Conservation (phyloP, 306 rosid genomes). For the Albizia julibrissin region DNA sequence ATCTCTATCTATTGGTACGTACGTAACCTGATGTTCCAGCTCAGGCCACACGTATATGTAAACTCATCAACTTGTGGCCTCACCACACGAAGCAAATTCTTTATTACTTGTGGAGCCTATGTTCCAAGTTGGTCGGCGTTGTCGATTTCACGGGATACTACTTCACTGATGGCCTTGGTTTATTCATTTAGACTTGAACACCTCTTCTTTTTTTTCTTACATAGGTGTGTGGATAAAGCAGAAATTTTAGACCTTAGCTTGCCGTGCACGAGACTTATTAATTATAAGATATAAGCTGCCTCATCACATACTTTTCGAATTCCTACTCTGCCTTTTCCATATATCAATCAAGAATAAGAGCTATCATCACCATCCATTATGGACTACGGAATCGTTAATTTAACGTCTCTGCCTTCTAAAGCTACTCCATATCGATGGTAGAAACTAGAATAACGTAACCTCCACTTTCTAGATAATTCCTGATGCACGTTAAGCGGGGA, state of each 20-base stretch:
- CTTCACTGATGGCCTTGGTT: not conserved
- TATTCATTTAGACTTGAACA: not conserved
- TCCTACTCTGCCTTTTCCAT: not conserved
- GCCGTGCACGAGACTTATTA: not conserved
- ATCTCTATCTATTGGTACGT: not conserved
- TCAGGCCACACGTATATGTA: not conserved
- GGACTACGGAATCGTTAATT: not conserved
- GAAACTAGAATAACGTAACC: not conserved
- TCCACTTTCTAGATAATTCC: no score
- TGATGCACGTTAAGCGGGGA: not conserved
- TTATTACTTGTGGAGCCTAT: not conserved
- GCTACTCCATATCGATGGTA: not conserved
- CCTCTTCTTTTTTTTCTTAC: not conserved
- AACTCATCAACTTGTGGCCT: not conserved
- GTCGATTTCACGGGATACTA: not conserved
- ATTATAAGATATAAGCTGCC: not conserved
- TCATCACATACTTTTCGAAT: not conserved
- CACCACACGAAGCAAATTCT: not conserved
- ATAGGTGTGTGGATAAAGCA: not conserved
- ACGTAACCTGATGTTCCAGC: not conserved
- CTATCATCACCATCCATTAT: not conserved
- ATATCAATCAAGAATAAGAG: not conserved
- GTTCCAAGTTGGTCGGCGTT: not conserved
- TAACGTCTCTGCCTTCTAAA: not conserved
- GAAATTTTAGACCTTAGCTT: not conserved